phyloP scores from a whole-genome alignment of 441 rosid genomes.

The Erysimum cheiri region DNA sequence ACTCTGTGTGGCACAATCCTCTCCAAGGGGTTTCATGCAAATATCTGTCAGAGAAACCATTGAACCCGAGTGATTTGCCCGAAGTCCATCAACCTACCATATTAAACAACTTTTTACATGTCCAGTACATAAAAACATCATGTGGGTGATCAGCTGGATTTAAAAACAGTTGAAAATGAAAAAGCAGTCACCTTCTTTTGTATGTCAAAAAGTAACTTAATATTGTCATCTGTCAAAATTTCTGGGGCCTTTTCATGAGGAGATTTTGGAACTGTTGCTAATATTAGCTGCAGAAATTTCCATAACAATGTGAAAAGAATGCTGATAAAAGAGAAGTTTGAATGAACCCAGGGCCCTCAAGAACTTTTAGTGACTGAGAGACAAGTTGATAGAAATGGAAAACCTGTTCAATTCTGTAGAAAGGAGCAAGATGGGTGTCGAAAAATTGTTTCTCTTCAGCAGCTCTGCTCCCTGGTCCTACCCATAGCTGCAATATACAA shows the following conservation, averaged over 20 bases:
- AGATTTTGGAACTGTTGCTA: slow-evolving; percentile 78
- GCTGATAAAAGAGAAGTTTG: not conserved
- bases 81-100: slow-evolving; percentile 84
- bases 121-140: not conserved
- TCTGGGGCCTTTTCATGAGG: slow-evolving; percentile 59
- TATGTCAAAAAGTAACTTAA: slow-evolving; percentile 90
- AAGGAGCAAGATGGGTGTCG: slow-evolving; percentile 90
- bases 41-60: slow-evolving; percentile 87
- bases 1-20: slow-evolving; percentile 97
- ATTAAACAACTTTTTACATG: slow-evolving; percentile 25
- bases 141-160: slow-evolving; percentile 8
- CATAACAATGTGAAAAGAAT: not conserved
- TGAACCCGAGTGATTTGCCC: slow-evolving; percentile 85
- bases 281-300: slow-evolving; percentile 65
- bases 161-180: slow-evolving; percentile 6
- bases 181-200: slow-evolving; percentile 79
- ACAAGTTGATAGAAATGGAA: slow-evolving; percentile 9
- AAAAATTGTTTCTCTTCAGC: slow-evolving; percentile 91
- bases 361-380: slow-evolving; percentile 22
- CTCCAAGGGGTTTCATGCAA: slow-evolving; percentile 92
- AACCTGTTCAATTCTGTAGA: slow-evolving; percentile 99
- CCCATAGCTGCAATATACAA: slow-evolving; percentile 85
- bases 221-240: slow-evolving; percentile 84
- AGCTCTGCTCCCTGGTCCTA: slow-evolving; percentile 95
- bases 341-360: not conserved